These are phyloP conservation scores for Boletus semigastroideus DNA, from an alignment of 1,284 basidiomycete species.

Conservation along the genomic window DNA sequence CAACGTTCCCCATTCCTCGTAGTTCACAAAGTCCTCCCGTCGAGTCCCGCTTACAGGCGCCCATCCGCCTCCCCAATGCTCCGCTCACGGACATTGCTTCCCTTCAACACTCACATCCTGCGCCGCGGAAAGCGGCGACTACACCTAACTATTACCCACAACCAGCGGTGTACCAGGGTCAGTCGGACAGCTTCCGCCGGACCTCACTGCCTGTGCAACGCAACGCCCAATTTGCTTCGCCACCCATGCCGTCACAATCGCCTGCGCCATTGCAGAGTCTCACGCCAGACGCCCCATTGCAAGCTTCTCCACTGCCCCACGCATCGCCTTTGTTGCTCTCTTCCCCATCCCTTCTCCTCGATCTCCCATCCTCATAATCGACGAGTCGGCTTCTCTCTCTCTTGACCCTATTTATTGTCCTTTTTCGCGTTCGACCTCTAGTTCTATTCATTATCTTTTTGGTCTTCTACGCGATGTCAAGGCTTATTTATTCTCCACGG, in stretches of 20 bases:
- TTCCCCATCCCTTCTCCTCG: constrained; percentile 20
- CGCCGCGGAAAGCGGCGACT: constrained; percentile 32
- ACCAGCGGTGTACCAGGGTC: constrained; percentile 29
- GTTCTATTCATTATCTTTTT: constrained; percentile 8
- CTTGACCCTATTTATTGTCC: constrained; percentile 29
- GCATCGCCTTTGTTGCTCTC: constrained; percentile 28
- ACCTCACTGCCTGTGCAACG: constrained; percentile 31
- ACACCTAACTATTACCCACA: constrained; percentile 32
- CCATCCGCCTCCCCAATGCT: constrained; percentile 68
- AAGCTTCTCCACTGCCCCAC: constrained; percentile 27
- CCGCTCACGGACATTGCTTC: constrained; percentile 65
- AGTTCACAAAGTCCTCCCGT: constrained; percentile 61
- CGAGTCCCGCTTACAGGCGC: constrained; percentile 39
- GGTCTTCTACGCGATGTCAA: constrained; percentile 20
- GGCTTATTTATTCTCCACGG: constrained; percentile 30
- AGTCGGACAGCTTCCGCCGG: constrained; percentile 28
- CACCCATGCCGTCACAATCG: constrained; percentile 32
- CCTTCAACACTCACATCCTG: constrained; percentile 35
- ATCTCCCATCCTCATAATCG: constrained; percentile 21
- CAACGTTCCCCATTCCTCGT: constrained; percentile 58
- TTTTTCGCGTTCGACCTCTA: constrained; percentile 23
- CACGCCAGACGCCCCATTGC: constrained; percentile 23
- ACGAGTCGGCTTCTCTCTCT: neutral
- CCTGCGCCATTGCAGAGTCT: constrained; percentile 27
- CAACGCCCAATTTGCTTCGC: constrained; percentile 31